These are phyloP conservation scores for Fusarium zealandicum DNA, from an alignment of 2,329 filamentous ascomycete genomes.

Conservation along the genomic window DNA sequence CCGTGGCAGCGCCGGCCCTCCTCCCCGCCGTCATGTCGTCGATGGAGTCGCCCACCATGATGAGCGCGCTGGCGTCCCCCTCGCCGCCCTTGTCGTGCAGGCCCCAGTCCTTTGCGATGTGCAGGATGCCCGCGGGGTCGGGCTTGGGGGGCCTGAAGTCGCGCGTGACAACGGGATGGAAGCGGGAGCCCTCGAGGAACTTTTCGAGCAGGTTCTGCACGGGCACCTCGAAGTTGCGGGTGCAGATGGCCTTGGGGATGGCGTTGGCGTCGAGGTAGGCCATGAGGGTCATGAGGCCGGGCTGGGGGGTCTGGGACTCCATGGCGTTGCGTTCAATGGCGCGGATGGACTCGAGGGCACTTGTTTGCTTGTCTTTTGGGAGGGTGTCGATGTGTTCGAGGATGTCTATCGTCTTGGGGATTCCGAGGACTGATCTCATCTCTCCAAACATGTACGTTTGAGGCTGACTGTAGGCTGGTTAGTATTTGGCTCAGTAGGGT, in stretches of 20 bases:
- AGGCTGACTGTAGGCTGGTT: conserved; percentile 66
- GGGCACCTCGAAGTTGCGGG: conserved; percentile 87
- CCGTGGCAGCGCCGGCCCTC: conserved; percentile 84
- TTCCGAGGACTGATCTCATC: conserved; percentile 80
- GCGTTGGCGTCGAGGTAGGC: conserved; percentile 73
- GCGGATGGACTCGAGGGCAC: conserved; percentile 77
- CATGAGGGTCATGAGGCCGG: conserved; percentile 81
- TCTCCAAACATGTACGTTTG: conserved; percentile 95
- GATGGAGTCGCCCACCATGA: conserved; percentile 80
- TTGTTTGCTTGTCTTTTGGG: conserved; percentile 63
- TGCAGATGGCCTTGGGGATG: conserved; percentile 86
- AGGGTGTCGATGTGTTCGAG: conserved; percentile 85
- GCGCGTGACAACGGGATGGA: conserved; percentile 82
- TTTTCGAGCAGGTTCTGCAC: conserved; percentile 77
- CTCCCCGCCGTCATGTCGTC: conserved; percentile 93
- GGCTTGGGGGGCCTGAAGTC: conserved; percentile 87
- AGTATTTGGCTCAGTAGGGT: not conserved
- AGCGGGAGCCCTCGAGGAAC: conserved; percentile 72
- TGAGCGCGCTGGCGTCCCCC: conserved; percentile 56
- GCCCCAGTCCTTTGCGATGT: conserved; percentile 82
- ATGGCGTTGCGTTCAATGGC: conserved; percentile 83
- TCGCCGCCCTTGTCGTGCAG: conserved; percentile 49
- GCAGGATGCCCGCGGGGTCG: conserved; percentile 83
- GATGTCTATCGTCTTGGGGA: conserved; percentile 79
- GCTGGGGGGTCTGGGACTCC: conserved; percentile 79